Base-by-base conservation (phyloP, 2,329 filamentous ascomycete species). In the Helicocarpus griseus region DNA sequence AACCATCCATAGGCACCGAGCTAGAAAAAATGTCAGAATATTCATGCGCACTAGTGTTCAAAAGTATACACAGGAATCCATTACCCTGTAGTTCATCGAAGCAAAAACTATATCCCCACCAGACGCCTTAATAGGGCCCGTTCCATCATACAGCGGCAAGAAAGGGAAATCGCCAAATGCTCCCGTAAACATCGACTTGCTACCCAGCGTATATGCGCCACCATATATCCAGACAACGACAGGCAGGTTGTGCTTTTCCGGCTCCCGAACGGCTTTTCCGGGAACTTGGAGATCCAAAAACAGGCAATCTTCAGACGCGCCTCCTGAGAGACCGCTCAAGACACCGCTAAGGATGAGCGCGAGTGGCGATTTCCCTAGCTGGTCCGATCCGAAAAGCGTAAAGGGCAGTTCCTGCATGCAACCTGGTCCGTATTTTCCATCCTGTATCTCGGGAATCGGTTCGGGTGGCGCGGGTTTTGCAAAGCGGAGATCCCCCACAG, bases 261-360 rank as follows among this genome's bases (percentile, higher is more conserved):
- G 63, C 24, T 67, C 60, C 17, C 65, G 57, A 19, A 75, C 58
- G 0, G 70, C 72, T 50, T 68, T 68, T 5, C 62, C 65, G 4
- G 75, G 75, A 1, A 75, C 73, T 39, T 71, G 72, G 14, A 77
- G 56, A 55, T 78, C 74, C 13, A 77, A 67, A 55, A 74, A 75
- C 2, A 78, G 65, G 53, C 76, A 78, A 53, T 77, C 74, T 56
- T 77, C 74, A 14, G 58, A 60, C 9, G 29, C 31, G 44, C 52
- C 19, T 52, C 57, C 38, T 11, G 11, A 51, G 26, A 35, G 33
- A 9, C 13, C 45, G 46, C 33, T 46, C 41, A 45, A 13, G 14
- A 46, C 29, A 35, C 35, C 31, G n/a, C 50, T 50, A 5, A 46
- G 28, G 22, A 55, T 22, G 36, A 43, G 19, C 24, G 28, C 24